A percentile compares a stretch with the other conserved stretches of the same genome.
Conservation (phyloP, 495 filamentous ascomycete genomes). For the Aspergillus incahuasiensis region DNA sequence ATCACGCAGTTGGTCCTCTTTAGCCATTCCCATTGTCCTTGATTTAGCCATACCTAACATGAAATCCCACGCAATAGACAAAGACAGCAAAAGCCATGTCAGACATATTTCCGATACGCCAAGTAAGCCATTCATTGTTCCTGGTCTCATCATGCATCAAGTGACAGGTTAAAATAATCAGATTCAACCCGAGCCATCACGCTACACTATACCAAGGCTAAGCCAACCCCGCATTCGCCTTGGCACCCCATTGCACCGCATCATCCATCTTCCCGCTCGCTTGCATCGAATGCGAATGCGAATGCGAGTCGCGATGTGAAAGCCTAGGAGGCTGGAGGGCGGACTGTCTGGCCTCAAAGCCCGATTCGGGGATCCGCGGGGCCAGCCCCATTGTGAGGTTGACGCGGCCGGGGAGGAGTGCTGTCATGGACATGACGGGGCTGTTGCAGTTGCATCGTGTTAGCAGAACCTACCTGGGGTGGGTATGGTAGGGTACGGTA, state of each 20-base stretch:
- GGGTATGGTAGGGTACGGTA: not conserved
- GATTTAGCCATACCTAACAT: no score
- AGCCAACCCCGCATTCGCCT: not conserved
- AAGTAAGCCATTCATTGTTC: no score
- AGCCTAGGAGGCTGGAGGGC: not conserved
- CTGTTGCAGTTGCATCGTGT: not conserved
- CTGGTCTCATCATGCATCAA: no score
- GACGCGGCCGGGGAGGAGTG: not conserved
- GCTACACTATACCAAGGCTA: not conserved
- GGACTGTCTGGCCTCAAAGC: not conserved
- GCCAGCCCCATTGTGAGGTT: not conserved
- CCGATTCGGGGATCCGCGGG: not conserved
- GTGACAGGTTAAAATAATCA: no score
- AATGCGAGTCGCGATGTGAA: no score
- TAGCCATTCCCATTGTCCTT: no score
- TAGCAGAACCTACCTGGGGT: not conserved
- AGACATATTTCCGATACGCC: no score
- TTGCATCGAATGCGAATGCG: not conserved
- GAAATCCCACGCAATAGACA: no score
- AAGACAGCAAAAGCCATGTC: no score
- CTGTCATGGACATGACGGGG: not conserved
- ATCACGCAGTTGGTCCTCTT: no score
- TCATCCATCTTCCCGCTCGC: not conserved
- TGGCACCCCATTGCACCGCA: not conserved
- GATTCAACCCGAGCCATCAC: no score